Base-by-base conservation (phyloP, 2,329 filamentous ascomycete genomes). In the Cladosporium sp. region DNA sequence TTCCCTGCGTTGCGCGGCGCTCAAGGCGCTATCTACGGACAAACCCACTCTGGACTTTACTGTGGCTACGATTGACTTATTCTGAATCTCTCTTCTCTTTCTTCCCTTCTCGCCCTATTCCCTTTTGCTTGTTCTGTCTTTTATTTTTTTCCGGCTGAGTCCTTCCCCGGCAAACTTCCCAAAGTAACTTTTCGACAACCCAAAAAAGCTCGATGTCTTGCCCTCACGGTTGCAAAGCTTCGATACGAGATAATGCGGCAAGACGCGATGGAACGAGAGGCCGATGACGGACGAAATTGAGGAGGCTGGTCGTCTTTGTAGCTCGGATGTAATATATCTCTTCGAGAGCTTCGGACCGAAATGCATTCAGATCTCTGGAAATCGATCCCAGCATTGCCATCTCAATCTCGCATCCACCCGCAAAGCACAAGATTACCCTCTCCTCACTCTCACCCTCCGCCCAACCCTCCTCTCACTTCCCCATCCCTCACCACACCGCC, bases 181-280 rank as follows among this genome's bases (percentile, higher is more conserved):
- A 28, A n/a, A 38, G n/a, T 14, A 43, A 43, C 40, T 22, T 14
- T 42, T 42, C 19, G 18, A 19, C 16, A 11, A 11, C 6, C 34
- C 34, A 35, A 14, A 38, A 14, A 38, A 14, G 40, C 19, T 42
- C 40, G 16, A 16, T 32, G 13, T 49, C 22, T 50, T 34, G 41
- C 13, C 13, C 10, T 43, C 37, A 35, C 37, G 19, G 34, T n/a
- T 28, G 16, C 34, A 38, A 49, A 49, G 22, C 40, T 50, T 42
- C 40, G 40, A 50, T 16, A 50, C 32, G 48, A 50, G 48, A 34
- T 50, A 50, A 43, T 50, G 48, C 48, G 18, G 41, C 32, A 50
- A 14, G 35, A 14, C 16, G 35, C 11, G 35, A 14, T 38, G 8
- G 35, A 9, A 11, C 34, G 34, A 37, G 46, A 35, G 37, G 16